A percentile compares a stretch with the other conserved stretches of the same genome.
phyloP scores from a whole-genome alignment of 2,329 filamentous ascomycete genomes.

The Cercospora sojina region DNA sequence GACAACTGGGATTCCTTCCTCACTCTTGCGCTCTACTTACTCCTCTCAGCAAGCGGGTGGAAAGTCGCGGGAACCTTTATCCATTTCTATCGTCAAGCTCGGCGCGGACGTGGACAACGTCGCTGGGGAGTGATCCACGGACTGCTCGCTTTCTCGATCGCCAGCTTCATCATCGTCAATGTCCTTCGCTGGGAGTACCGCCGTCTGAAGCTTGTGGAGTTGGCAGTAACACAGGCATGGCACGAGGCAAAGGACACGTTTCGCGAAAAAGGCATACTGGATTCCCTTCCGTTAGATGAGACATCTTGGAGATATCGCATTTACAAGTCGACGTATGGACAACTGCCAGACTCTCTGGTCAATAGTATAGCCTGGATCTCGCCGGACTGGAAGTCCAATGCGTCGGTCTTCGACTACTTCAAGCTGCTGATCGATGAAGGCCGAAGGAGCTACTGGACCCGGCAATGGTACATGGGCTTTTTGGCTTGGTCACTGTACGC shows the following conservation, averaged over 20 bases:
- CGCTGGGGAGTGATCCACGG: background rate
- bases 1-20: background rate
- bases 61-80: background rate
- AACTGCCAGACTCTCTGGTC: constrained; percentile 2
- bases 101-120: background rate
- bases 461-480: constrained; percentile 26
- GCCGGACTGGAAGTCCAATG: constrained; percentile 9
- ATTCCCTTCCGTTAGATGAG: background rate
- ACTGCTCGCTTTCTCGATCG: constrained; percentile 4
- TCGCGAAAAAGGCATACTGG: background rate
- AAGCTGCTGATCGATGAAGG: constrained; percentile 15
- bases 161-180: constrained; percentile 1
- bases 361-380: constrained; percentile 2
- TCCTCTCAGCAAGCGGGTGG: background rate
- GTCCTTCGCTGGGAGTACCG: constrained; percentile 14
- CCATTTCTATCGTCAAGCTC: background rate
- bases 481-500: constrained; percentile 22
- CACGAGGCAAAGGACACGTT: constrained; percentile 2
- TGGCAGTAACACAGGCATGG: background rate
- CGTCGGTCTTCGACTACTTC: constrained; percentile 23
- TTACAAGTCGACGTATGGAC: constrained; percentile 8
- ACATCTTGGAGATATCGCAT: background rate
- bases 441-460: constrained; percentile 21
- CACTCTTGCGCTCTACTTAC: constrained; percentile 2
- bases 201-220: constrained; percentile 1